Percentiles rank a stretch among this genome's conserved stretches.
phyloP scores from a whole-genome alignment of 805 yeast species.

The Soucietia sequanensis region DNA sequence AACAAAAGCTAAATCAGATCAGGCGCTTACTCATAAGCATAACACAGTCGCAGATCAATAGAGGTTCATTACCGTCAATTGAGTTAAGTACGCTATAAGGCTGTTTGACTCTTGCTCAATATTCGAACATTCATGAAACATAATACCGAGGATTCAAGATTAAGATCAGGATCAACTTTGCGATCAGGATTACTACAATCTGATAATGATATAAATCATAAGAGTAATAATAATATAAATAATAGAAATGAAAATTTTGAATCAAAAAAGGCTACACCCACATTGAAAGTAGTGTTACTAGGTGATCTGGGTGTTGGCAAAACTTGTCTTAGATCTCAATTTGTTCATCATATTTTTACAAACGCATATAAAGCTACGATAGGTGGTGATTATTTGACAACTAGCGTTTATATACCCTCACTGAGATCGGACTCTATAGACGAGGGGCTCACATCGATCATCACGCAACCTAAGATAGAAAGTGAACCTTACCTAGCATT shows the following conservation, averaged over 20 bases:
- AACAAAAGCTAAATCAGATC: too few species aligned
- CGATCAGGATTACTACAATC: too few species aligned
- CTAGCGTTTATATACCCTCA: conserved; percentile 20
- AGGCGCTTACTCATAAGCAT: too few species aligned
- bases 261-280: conserved; percentile 7
- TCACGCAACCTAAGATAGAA: neutral
- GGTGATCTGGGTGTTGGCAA: conserved; percentile 64
- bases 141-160: too few species aligned
- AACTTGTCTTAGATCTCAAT: conserved; percentile 55
- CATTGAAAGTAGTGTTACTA: conserved; percentile 50
- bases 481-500: conserved; percentile 1
- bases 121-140: too few species aligned
- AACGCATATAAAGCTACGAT: conserved; percentile 58
- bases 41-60: too few species aligned
- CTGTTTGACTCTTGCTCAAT: too few species aligned
- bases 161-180: too few species aligned
- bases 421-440: neutral
- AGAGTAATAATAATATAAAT: neutral
- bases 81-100: too few species aligned
- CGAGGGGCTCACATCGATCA: neutral
- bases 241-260: too few species aligned
- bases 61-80: too few species aligned
- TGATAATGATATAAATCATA: too few species aligned
- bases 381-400: conserved; percentile 57
- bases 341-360: conserved; percentile 53